Evolutionary conservation across 1,284 basidiomycete genomes (phyloP).

Genomic region (Puccinia polysora): DNA sequence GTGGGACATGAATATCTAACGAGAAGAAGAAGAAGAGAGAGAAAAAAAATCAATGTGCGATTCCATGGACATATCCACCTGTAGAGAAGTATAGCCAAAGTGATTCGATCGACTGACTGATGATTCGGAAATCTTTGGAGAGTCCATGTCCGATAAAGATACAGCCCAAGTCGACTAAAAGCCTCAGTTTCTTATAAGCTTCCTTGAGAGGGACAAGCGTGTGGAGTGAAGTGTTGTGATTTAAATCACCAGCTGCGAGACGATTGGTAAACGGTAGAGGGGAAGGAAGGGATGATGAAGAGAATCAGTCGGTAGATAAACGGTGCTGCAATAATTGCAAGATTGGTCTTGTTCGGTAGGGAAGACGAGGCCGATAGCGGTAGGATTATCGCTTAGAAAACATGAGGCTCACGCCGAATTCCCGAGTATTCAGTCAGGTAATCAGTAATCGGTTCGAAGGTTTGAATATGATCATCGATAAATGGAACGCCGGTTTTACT

Average conservation of each 20-base stretch:
- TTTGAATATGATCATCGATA: constrained; percentile 97
- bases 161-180: constrained; percentile 89
- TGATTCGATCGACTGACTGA: constrained; percentile 76
- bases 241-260: constrained; percentile 92
- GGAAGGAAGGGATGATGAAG: constrained; percentile 30
- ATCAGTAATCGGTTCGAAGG: constrained; percentile 88
- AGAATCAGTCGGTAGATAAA: not conserved
- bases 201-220: constrained; percentile 91
- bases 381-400: not conserved
- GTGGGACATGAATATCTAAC: constrained; percentile 88
- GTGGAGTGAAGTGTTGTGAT: constrained; percentile 73
- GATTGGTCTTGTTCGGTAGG: too few species aligned
- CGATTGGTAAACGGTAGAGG: too few species aligned
- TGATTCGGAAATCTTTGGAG: constrained; percentile 98
- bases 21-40: constrained; percentile 6
- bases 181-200: constrained; percentile 94
- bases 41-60: constrained; percentile 13
- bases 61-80: not conserved
- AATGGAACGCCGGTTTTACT: constrained; percentile 75
- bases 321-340: too few species aligned
- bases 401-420: constrained; percentile 68
- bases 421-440: constrained; percentile 96
- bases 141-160: constrained; percentile 96
- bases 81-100: not conserved
- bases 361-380: too few species aligned